Evolutionary conservation across 208 protist species (phyloP).

Genomic region (Wallacemonas collosoma): DNA sequence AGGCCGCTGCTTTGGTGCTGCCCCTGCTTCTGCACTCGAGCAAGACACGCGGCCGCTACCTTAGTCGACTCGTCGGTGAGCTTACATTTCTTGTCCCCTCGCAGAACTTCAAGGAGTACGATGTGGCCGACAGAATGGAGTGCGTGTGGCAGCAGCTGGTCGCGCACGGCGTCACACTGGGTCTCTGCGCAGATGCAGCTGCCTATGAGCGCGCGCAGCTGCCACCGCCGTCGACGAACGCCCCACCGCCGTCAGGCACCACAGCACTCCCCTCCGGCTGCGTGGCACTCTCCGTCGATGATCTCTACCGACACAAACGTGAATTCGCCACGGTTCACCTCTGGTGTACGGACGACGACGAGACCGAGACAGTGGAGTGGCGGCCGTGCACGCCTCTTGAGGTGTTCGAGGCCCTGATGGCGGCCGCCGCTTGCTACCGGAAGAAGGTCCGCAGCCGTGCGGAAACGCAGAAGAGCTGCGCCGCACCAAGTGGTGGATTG

Average conservation of each 20-base stretch:
- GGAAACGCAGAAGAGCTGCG: constrained; percentile 18
- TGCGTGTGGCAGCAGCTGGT: constrained; percentile 4
- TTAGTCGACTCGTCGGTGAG: constrained; percentile 5
- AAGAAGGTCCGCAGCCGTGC: constrained; percentile 11
- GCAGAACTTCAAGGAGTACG: constrained; percentile 5
- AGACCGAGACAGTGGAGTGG: background rate
- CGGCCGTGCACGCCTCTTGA: constrained; percentile 17
- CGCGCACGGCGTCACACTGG: background rate
- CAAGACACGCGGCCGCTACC: constrained; percentile 6
- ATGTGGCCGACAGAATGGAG: background rate
- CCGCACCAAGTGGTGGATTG: background rate
- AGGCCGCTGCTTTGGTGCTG: background rate
- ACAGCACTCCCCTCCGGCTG: background rate
- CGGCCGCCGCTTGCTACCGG: constrained; percentile 14
- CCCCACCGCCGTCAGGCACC: background rate
- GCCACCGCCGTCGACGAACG: background rate
- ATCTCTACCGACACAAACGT: background rate
- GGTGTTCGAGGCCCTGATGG: constrained; percentile 22
- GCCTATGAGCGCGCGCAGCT: background rate
- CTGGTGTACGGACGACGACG: background rate
- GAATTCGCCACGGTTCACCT: constrained; percentile 1
- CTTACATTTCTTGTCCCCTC: background rate
- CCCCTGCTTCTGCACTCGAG: constrained; percentile 2
- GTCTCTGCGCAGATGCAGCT: background rate
- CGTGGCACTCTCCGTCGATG: constrained; percentile 1